Base-by-base conservation (phyloP, 2,329 filamentous ascomycete genomes). In the Aspergillus ibericus region DNA sequence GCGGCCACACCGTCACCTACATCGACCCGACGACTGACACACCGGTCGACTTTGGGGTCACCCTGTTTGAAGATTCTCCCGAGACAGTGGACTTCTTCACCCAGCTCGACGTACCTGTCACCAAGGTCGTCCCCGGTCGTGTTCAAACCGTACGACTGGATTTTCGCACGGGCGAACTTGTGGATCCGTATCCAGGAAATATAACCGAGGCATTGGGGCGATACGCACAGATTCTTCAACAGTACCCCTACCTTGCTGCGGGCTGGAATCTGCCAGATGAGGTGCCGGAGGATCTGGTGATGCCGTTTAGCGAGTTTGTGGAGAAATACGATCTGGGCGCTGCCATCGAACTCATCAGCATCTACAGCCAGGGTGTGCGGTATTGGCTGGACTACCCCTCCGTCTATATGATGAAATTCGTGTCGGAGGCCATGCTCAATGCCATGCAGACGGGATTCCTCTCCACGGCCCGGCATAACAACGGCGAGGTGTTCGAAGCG, bases 401-500 rank as follows among this genome's bases (percentile, higher is more conserved):
- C 0, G 20, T 70, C 1, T 69, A 70, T 40, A 53, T 66, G n/a
- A 51, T 70, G 58, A 63, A 71, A 36, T 55, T 63, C 9, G 62
- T 68, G 66, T 9, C 70, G 65, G n/a, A 62, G 6, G 40, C 48
- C 7, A 75, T 79, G 60, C 65, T 72, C 1, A 66, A 71, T 15
- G 69, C 68, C 2, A 67, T 79, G 18, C 64, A 70, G 40, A 71
- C 66, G 8, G 62, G 59, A 3, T 66, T 69, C 29, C 59, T 69
- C 7, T 66, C 68, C 4, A 76, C 73, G 16, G 69, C 72, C 1
- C 72, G 77, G 1, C 63, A 71, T 32, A 77, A 79, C 63, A 75
- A 77, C 51, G 72, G 77, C 15, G 62, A 64, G 13, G 56, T 81
- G 1, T 81, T 79, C 58, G 72, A 76, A 44, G 70, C 68, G 4